Conservation (phyloP, 1,284 basidiomycete species). For the Rhizopogon hawkerae region DNA sequence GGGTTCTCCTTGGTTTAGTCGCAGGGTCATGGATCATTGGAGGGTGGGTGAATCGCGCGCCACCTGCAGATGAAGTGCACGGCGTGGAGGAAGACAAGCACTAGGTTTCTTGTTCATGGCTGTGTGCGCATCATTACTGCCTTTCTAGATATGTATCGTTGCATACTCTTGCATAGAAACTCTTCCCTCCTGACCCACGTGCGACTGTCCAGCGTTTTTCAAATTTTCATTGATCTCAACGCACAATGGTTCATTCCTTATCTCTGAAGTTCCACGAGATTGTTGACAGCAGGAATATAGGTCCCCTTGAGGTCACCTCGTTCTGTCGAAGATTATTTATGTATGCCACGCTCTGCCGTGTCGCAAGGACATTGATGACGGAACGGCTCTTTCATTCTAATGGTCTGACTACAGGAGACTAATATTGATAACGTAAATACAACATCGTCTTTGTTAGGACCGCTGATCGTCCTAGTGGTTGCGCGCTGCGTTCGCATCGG, state of each 20-base stretch:
- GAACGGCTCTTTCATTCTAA: too few relatives aligned
- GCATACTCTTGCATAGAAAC: not conserved
- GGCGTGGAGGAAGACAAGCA: constrained; percentile 3
- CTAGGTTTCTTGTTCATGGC: constrained; percentile 6
- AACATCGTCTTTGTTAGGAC: too few relatives aligned
- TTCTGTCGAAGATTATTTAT: not conserved
- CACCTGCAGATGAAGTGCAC: constrained; percentile 18
- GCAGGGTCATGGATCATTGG: constrained; percentile 45
- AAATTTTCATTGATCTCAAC: not conserved
- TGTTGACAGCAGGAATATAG: not conserved
- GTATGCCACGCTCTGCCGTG: not conserved
- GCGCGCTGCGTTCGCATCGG: too few relatives aligned
- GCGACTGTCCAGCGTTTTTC: not conserved
- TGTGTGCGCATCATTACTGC: not conserved
- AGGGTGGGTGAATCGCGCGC: constrained; percentile 28
- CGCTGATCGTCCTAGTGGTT: too few relatives aligned
- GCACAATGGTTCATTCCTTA: not conserved
- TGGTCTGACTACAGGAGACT: too few relatives aligned
- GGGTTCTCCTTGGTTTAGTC: constrained; percentile 45
- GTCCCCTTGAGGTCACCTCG: too few relatives aligned
- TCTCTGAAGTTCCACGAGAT: not conserved
- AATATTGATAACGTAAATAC: not conserved
- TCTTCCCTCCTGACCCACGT: not conserved
- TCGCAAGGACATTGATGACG: not conserved
- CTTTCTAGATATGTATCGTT: not conserved